These are phyloP conservation scores for Hygrophorus pudorinus DNA, from an alignment of 768 basidiomycete genomes.

Conservation along the genomic window DNA sequence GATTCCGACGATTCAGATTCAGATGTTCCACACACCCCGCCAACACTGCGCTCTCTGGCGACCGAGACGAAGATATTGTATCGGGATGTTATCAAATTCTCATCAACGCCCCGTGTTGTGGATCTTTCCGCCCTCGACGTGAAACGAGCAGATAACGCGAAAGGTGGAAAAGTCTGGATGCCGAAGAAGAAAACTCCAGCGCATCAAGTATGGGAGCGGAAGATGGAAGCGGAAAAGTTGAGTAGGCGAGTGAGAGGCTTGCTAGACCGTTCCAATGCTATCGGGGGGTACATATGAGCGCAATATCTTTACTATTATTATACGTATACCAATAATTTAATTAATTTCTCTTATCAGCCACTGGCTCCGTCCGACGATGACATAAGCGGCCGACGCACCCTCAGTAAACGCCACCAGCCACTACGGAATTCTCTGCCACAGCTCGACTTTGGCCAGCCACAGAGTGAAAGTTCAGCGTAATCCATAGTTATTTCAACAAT, in stretches of 20 bases:
- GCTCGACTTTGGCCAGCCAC: conserved; percentile 3
- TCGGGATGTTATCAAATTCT: conserved; percentile 81
- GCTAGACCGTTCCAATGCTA: conserved; percentile 50
- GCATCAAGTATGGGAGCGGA: conserved; percentile 70
- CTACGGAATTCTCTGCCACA: background rate
- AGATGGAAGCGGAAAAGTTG: conserved; percentile 65
- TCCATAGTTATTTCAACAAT: background rate
- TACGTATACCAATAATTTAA: background rate
- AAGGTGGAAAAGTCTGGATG: conserved; percentile 57
- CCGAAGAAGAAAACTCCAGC: conserved; percentile 75
- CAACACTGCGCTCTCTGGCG: conserved; percentile 54
- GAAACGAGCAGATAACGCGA: conserved; percentile 34
- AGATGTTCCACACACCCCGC: conserved; percentile 20
- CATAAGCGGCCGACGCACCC: background rate
- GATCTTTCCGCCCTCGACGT: conserved; percentile 62
- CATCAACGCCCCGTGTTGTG: conserved; percentile 75
- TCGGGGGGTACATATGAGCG: conserved; percentile 11
- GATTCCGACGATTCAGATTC: conserved; percentile 59
- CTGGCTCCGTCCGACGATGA: background rate
- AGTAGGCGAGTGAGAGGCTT: conserved; percentile 61
- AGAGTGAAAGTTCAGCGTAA: background rate
- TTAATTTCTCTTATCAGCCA: no score
- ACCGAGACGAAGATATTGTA: conserved; percentile 82
- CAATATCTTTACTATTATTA: background rate
- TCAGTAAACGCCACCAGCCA: background rate